These are phyloP conservation scores for Alternaria incomplexa DNA, from an alignment of 2,329 filamentous ascomycete species.

Conservation along the genomic window DNA sequence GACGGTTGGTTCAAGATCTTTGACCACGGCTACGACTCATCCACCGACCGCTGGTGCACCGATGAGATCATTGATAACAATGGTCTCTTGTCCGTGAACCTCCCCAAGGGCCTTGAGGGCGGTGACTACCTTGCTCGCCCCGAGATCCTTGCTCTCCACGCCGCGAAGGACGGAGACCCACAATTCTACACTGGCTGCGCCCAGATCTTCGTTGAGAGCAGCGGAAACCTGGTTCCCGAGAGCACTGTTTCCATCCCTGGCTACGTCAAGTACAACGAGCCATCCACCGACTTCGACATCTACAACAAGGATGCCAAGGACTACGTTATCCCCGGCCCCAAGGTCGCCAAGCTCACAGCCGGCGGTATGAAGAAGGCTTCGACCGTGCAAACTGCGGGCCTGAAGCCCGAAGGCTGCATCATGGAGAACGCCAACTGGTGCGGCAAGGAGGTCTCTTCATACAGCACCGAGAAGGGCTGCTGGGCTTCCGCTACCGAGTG, in stretches of 20 bases:
- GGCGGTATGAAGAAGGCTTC: conserved; percentile 16
- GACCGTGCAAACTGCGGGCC: conserved; percentile 54
- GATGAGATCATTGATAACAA: conserved; percentile 70
- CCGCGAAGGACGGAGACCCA: conserved; percentile 60
- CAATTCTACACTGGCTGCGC: conserved; percentile 78
- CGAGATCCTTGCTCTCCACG: conserved; percentile 73
- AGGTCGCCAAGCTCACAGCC: conserved; percentile 57
- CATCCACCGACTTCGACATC: conserved; percentile 69
- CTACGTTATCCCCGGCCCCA: conserved; percentile 64
- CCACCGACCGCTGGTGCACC: conserved; percentile 69
- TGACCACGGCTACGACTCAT: conserved; percentile 68
- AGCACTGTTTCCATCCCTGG: conserved; percentile 71
- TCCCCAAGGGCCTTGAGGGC: conserved; percentile 66
- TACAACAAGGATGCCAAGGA: conserved; percentile 57
- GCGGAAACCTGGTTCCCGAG: conserved; percentile 54
- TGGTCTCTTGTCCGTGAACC: conserved; percentile 66
- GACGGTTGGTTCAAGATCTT: conserved; percentile 81
- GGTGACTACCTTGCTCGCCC: conserved; percentile 76
- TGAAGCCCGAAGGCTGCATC: conserved; percentile 63
- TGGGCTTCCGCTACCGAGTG: conserved; percentile 56
- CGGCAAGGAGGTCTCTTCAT: conserved; percentile 65
- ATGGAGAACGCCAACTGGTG: conserved; percentile 77
- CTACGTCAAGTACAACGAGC: conserved; percentile 62
- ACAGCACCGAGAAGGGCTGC: conserved; percentile 63
- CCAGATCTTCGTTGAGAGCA: conserved; percentile 68